Evolutionary conservation across 768 basidiomycete species (phyloP).

Genomic region (Tricholoma sp.): DNA sequence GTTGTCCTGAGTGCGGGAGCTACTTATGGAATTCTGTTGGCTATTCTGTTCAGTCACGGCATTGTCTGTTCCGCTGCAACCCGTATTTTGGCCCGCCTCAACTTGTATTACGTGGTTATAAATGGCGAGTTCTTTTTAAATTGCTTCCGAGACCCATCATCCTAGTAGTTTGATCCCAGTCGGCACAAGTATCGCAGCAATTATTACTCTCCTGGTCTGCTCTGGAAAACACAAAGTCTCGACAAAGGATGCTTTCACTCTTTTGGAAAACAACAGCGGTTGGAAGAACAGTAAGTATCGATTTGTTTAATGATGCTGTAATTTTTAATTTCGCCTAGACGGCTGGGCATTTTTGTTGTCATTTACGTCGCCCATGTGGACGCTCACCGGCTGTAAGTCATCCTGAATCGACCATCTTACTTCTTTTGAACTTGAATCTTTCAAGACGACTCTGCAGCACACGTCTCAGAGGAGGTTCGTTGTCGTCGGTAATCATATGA

Average conservation of each 20-base stretch:
- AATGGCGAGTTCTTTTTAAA: slow-evolving; percentile 39
- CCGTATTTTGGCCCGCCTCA: slow-evolving; percentile 57
- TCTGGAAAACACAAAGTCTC: slow-evolving; percentile 57
- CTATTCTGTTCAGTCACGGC: slow-evolving; percentile 62
- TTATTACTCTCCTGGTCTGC: slow-evolving; percentile 52
- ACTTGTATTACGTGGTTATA: slow-evolving; percentile 63
- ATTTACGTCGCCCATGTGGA: slow-evolving; percentile 78
- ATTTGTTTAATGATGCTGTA: neutral
- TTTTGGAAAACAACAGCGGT: slow-evolving; percentile 67
- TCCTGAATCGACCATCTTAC: neutral
- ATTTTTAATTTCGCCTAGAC: slow-evolving; percentile 30
- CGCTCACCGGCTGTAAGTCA: slow-evolving; percentile 64
- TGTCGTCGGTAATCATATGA: neutral
- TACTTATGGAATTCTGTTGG: slow-evolving; percentile 63
- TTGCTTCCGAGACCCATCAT: slow-evolving; percentile 8
- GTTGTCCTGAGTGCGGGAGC: slow-evolving; percentile 49
- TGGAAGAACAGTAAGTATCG: slow-evolving; percentile 51
- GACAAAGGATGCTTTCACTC: slow-evolving; percentile 60
- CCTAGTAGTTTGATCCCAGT: slow-evolving; percentile 30
- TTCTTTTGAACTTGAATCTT: slow-evolving; percentile 1
- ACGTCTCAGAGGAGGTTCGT: slow-evolving; percentile 57
- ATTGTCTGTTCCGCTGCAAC: slow-evolving; percentile 70
- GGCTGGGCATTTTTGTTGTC: slow-evolving; percentile 72
- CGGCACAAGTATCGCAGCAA: slow-evolving; percentile 60
- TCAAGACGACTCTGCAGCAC: slow-evolving; percentile 70